Evolutionary conservation across 148 eudicot species (phyloP).

Genomic region (Persicaria maculosa): DNA sequence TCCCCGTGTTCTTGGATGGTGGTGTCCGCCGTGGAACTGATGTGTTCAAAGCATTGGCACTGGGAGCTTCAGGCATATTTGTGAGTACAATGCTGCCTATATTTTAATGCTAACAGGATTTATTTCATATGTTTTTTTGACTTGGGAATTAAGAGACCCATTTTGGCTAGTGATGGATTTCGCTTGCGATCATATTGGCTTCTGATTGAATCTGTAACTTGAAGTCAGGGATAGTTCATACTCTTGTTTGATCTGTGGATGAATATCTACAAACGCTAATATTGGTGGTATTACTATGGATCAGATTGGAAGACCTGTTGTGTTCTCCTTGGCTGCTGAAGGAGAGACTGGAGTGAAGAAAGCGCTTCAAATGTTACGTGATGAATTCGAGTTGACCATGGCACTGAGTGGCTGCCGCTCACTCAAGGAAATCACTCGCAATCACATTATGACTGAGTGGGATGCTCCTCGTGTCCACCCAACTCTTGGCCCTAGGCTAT

Average conservation of each 20-base stretch:
- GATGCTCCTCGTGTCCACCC: constrained; percentile 27
- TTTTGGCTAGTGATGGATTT: too few species aligned
- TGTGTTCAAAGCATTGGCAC: constrained; percentile 81
- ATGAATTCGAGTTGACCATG: constrained; percentile 91
- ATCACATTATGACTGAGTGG: constrained; percentile 47
- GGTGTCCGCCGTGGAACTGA: constrained; percentile 86
- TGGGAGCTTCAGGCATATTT: constrained; percentile 83
- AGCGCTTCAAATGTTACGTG: constrained; percentile 67
- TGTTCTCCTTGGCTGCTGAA: constrained; percentile 67
- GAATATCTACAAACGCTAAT: neutral
- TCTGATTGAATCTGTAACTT: neutral
- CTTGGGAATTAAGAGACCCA: too few species aligned
- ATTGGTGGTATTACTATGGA: neutral
- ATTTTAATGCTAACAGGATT: too few species aligned
- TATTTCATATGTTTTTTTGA: too few species aligned
- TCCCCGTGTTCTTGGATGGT: constrained; percentile 81
- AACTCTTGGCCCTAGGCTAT: constrained; percentile 28
- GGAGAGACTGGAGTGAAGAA: constrained; percentile 79
- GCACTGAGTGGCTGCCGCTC: constrained; percentile 70
- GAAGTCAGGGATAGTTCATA: neutral
- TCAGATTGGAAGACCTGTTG: constrained; percentile 76
- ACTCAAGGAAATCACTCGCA: constrained; percentile 55
- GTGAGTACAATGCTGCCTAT: constrained; percentile 37
- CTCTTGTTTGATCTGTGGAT: neutral
- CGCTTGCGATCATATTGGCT: too few species aligned